phyloP scores from a whole-genome alignment of 106 monocot species.

The Dioscorea zingiberensis region DNA sequence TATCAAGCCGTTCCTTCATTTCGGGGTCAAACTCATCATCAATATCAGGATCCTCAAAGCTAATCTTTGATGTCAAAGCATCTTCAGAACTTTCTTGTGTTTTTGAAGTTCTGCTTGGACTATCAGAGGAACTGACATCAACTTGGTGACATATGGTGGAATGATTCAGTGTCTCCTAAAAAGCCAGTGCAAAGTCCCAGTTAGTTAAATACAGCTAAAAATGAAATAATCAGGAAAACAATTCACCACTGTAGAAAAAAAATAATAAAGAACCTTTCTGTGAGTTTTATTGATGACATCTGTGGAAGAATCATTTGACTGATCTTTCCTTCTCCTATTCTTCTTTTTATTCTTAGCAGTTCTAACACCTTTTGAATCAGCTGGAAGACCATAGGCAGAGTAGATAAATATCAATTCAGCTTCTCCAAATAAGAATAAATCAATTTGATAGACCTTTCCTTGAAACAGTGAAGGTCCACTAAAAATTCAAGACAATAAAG shows the following conservation, averaged over 20 bases:
- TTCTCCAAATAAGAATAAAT: not conserved
- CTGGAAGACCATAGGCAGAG: not conserved
- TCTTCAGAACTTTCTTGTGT: constrained; percentile 21
- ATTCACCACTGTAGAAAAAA: not conserved
- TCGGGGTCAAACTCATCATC: constrained; percentile 69
- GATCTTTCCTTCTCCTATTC: constrained; percentile 34
- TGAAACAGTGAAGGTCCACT: not conserved
- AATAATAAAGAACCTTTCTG: constrained; percentile 7
- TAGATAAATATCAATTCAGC: too few relatives aligned
- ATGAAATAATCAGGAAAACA: too few relatives aligned
- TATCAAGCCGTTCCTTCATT: constrained; percentile 61
- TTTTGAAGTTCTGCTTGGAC: constrained; percentile 16
- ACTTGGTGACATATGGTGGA: not conserved
- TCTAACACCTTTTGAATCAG: constrained; percentile 23
- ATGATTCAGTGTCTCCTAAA: constrained; percentile 19
- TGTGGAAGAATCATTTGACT: constrained; percentile 13
- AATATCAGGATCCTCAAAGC: constrained; percentile 47
- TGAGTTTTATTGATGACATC: not conserved
- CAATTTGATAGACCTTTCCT: not conserved
- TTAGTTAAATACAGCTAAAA: not conserved
- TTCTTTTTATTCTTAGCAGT: constrained; percentile 28
- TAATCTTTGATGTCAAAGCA: constrained; percentile 28
- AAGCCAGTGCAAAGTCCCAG: not conserved
- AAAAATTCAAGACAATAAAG: too few relatives aligned
- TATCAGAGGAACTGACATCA: constrained; percentile 1